Percentiles rank a stretch among this genome's conserved stretches.
Conservation (phyloP, 176 grass and related monocot species). For the Zoysia pacifica region DNA sequence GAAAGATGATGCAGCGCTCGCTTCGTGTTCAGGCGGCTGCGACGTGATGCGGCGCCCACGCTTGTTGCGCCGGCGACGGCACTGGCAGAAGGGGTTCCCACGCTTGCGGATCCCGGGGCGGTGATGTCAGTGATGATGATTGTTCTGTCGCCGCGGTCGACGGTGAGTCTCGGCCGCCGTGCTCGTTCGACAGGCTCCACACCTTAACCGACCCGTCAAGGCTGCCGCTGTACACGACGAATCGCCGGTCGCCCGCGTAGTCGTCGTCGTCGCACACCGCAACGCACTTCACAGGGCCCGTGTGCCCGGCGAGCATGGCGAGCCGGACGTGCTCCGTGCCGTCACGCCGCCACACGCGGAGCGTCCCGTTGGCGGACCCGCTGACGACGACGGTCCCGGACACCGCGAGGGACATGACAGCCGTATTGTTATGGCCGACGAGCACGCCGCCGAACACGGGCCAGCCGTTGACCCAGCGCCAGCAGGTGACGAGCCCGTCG, state of each 20-base stretch:
- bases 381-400: slow-evolving; percentile 53
- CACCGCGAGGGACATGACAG: slow-evolving; percentile 64
- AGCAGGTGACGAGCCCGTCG: slow-evolving; percentile 51
- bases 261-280: slow-evolving; percentile 47
- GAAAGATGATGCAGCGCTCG: background rate
- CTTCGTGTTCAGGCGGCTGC: slow-evolving; percentile 34
- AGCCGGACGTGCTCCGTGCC: slow-evolving; percentile 34
- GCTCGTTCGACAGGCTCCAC: slow-evolving; percentile 49
- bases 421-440: slow-evolving; percentile 8
- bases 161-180: no score
- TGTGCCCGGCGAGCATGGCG: slow-evolving; percentile 46
- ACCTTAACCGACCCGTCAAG: slow-evolving; percentile 61
- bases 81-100: background rate
- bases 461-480: slow-evolving; percentile 29
- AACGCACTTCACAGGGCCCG: slow-evolving; percentile 62
- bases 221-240: slow-evolving; percentile 69
- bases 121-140: background rate
- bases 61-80: background rate
- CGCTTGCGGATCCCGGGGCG: background rate
- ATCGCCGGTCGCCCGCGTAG: background rate
- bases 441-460: slow-evolving; percentile 22
- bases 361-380: slow-evolving; percentile 59
- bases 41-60: background rate
- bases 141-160: background rate
- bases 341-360: slow-evolving; percentile 62